Percentiles rank a stretch among this genome's conserved stretches.
Evolutionary conservation across 2,329 filamentous ascomycete species (phyloP).

Genomic region (Sclerotinia glacialis): DNA sequence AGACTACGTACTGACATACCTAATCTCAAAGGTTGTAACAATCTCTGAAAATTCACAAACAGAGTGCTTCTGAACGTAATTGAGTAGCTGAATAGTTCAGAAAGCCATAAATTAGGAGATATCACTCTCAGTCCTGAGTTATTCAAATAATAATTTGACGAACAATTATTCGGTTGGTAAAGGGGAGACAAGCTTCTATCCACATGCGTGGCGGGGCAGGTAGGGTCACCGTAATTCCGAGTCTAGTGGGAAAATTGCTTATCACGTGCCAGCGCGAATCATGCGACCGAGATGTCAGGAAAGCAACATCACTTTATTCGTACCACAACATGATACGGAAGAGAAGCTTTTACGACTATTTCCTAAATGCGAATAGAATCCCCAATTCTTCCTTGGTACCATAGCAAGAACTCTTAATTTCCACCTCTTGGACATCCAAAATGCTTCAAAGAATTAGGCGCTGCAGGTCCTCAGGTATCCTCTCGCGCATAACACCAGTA

Average conservation of each 20-base stretch:
- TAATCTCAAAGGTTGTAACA: too few relatives aligned
- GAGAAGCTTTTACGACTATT: not conserved
- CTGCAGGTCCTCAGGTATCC: not conserved
- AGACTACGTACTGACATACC: not conserved
- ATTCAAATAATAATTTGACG: not conserved
- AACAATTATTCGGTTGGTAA: slow-evolving; percentile 2
- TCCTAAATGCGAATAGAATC: too few relatives aligned
- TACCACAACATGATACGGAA: not conserved
- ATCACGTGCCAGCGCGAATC: not conserved
- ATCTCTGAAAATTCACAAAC: too few relatives aligned
- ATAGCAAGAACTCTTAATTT: not conserved
- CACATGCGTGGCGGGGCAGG: not conserved
- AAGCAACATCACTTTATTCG: not conserved
- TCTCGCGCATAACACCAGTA: not conserved
- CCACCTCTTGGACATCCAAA: not conserved
- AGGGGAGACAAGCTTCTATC: not conserved
- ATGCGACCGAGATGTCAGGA: not conserved
- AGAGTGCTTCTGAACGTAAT: not conserved
- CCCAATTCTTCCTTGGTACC: not conserved
- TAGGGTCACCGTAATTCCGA: not conserved
- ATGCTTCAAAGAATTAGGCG: not conserved
- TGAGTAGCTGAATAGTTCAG: too few relatives aligned
- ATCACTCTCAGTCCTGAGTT: not conserved
- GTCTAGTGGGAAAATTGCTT: too few relatives aligned
- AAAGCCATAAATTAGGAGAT: not conserved